Base-by-base conservation (phyloP, 768 basidiomycete genomes). In the Agaricus blazei region DNA sequence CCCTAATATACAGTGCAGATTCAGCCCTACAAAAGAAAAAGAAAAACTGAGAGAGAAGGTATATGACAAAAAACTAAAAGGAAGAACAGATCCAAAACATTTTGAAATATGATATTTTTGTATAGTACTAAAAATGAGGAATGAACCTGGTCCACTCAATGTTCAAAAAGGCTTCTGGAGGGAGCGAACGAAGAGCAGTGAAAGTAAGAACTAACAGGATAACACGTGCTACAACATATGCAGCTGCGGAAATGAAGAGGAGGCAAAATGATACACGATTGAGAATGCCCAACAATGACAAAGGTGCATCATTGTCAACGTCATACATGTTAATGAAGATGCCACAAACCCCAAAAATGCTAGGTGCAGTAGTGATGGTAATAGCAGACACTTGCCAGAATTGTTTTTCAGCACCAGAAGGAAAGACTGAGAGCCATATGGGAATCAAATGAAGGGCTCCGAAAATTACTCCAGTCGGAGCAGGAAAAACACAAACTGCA, bases 161-260 rank as follows among this genome's bases (percentile, higher is more conserved):
- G 19, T 19, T 19, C 19, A 19, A 19, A 19, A 19, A 19, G 19
- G 19, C 19, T 19, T 19, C 19, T 19, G 19, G 19, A 19, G 19
- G 19, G 19, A 19, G 19, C 19, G 19, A 19, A 19, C 19, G 19
- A 19, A 19, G 19, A 19, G 19, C 19, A 19, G 19, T 19, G 19
- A 19, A 19, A 19, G 19, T 19, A 8, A 60, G 48, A 8, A 37
- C 14, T 11, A 60, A 26, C 24, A 60, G 19, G 6, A 50, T 49
- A 7, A 57, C 2, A 8, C 59, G 45, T 14, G 56, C 59, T 0
- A 54, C 26, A 8, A 59, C 19, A 29, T 59, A 59, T 8, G 48
- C 11, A 19, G 19, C 19, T 19, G 19, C 19, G 19, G 19, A 19
- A 19, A 1, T 50, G 56, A 6, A 57, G 24, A 11, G n/a, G 19